Evolutionary conservation across 257 asterid species (phyloP).

Genomic region (Mentha longifolia): DNA sequence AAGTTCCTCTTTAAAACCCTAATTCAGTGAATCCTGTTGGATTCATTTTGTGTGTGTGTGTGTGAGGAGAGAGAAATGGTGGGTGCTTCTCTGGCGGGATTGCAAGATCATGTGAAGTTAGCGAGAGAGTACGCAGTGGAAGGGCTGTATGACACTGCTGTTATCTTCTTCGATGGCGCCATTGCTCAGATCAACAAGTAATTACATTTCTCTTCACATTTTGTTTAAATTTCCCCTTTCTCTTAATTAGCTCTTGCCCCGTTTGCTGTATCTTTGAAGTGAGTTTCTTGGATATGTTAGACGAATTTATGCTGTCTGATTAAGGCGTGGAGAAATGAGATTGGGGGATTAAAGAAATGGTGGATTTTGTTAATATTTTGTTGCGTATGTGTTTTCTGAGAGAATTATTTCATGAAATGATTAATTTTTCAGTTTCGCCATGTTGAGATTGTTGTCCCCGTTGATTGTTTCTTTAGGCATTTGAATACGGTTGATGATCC

Average conservation of each 20-base stretch:
- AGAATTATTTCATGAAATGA: neutral
- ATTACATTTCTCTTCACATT: neutral
- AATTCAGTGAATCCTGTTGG: constrained; percentile 33
- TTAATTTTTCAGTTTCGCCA: neutral
- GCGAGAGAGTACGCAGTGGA: constrained; percentile 95
- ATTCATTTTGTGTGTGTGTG: neutral
- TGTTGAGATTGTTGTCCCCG: constrained; percentile 22
- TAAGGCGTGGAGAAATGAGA: constrained; percentile 1
- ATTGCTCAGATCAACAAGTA: constrained; percentile 98
- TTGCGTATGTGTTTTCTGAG: neutral
- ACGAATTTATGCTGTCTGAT: neutral
- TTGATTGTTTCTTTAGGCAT: constrained; percentile 51
- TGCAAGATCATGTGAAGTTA: constrained; percentile 87
- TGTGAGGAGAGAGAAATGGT: constrained; percentile 44
- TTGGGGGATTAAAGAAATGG: neutral
- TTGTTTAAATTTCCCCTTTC: constrained; percentile 7
- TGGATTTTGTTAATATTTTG: constrained; percentile 4
- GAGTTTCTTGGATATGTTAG: constrained; percentile 12
- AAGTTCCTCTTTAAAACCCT: constrained; percentile 29
- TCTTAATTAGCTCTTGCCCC: constrained; percentile 7
- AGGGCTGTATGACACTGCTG: constrained; percentile 86
- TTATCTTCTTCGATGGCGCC: constrained; percentile 97
- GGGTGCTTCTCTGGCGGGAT: constrained; percentile 74
- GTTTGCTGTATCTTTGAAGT: constrained; percentile 12
- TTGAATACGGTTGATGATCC: constrained; percentile 89